Conservation (phyloP, 2,329 filamentous ascomycete species). For the Fonsecaea pedrosoi region DNA sequence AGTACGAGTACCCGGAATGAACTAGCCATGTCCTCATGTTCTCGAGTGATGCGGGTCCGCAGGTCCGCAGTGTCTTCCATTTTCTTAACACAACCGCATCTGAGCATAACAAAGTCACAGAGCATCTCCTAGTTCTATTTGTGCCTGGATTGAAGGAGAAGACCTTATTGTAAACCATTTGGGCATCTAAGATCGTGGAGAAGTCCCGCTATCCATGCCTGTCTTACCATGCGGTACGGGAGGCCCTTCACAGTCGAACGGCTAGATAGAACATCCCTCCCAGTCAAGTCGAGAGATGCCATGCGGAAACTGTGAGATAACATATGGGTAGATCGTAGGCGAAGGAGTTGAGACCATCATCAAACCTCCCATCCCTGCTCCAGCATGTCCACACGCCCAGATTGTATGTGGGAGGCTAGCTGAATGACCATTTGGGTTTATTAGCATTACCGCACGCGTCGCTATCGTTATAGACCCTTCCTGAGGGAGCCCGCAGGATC, state of each 20-base stretch:
- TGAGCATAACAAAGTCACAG: neutral
- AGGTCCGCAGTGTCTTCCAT: neutral
- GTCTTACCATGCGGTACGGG: no score
- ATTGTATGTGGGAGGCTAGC: neutral
- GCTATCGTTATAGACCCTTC: slow-evolving; percentile 56
- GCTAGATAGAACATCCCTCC: neutral
- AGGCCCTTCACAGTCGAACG: neutral
- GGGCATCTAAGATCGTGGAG: neutral
- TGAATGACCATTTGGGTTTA: neutral
- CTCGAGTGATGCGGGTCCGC: neutral
- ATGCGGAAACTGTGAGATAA: neutral
- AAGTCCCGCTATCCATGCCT: neutral
- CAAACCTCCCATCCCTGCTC: neutral
- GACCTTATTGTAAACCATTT: neutral
- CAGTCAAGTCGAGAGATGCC: neutral
- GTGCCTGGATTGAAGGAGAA: neutral
- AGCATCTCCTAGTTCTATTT: neutral
- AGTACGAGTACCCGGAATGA: neutral
- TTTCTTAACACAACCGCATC: neutral
- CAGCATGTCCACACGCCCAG: neutral
- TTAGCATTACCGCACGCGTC: slow-evolving; percentile 42
- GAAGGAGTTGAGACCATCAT: neutral
- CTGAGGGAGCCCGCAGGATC: slow-evolving; percentile 47
- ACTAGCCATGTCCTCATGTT: neutral
- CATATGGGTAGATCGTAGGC: neutral